These are phyloP conservation scores for Spatholobus suberectus DNA, from an alignment of 306 rosid genomes.

Conservation along the genomic window DNA sequence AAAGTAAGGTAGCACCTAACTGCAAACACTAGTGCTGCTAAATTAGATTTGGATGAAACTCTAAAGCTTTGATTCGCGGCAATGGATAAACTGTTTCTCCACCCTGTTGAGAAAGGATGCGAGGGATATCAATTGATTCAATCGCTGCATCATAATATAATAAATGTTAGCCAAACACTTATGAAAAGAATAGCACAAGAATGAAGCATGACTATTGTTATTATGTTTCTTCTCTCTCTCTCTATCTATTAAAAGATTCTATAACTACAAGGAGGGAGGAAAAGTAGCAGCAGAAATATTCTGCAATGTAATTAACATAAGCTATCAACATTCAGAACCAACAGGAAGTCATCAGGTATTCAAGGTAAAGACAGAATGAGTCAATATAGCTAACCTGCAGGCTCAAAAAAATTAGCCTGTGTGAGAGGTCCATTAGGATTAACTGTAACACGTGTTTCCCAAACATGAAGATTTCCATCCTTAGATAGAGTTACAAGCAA, in stretches of 20 bases:
- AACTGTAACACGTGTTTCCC: slow-evolving; percentile 86
- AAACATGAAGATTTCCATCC: slow-evolving; percentile 93
- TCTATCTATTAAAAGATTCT: slow-evolving; percentile 24
- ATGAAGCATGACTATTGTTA: slow-evolving; percentile 4
- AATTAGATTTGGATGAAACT: slow-evolving; percentile 89
- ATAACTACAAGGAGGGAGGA: not conserved
- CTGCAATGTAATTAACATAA: slow-evolving; percentile 5
- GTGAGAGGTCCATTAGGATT: slow-evolving; percentile 89
- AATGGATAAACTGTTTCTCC: slow-evolving; percentile 97
- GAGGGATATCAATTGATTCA: slow-evolving; percentile 93
- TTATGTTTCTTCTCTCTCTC: not conserved
- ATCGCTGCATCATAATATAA: slow-evolving; percentile 66
- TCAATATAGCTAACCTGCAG: slow-evolving; percentile 75
- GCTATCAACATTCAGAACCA: slow-evolving; percentile 18
- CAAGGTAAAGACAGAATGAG: slow-evolving; percentile 13
- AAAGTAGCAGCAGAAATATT: slow-evolving; percentile 34
- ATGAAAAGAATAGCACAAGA: slow-evolving; percentile 22
- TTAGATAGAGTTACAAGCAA: slow-evolving; percentile 84
- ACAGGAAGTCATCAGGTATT: slow-evolving; percentile 12
- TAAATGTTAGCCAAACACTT: slow-evolving; percentile 40
- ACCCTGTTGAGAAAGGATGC: slow-evolving; percentile 96
- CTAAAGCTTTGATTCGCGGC: slow-evolving; percentile 78
- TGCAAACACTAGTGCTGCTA: slow-evolving; percentile 85
- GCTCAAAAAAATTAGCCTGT: slow-evolving; percentile 89
- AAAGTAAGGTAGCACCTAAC: slow-evolving; percentile 61